These are phyloP conservation scores for Besnoitia besnoiti DNA, from an alignment of 169 alveolate genomes.

Conservation along the genomic window DNA sequence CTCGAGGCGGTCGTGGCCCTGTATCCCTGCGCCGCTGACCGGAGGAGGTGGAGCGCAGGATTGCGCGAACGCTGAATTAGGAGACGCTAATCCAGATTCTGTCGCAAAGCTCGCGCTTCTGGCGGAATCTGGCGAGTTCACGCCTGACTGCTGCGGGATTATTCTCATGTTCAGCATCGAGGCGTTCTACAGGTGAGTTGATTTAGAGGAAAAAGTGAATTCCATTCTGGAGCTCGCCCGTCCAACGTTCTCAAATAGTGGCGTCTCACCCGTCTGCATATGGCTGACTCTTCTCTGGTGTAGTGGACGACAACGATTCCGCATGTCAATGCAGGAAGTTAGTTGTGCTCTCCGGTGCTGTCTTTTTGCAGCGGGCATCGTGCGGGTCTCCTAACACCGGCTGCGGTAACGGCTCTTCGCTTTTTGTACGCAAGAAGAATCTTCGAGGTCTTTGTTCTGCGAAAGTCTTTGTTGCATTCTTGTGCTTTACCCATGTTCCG, in stretches of 20 bases:
- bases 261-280: not conserved
- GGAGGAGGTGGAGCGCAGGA: not conserved
- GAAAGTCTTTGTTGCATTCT: not conserved
- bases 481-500: not conserved
- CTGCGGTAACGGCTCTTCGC: not conserved
- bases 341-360: not conserved
- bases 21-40: not conserved
- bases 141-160: not conserved
- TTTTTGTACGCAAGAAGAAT: constrained; percentile 27
- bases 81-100: not conserved
- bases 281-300: not conserved
- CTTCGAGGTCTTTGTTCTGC: constrained; percentile 16
- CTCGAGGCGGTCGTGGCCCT: not conserved
- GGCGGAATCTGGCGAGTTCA: not conserved
- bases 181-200: constrained; percentile 26
- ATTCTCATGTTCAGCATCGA: constrained; percentile 33
- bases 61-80: not conserved
- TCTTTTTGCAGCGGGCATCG: constrained; percentile 23
- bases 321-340: not conserved
- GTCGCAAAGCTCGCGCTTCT: not conserved
- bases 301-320: not conserved
- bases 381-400: constrained; percentile 3
- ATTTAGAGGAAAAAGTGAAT: not conserved
- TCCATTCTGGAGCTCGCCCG: not conserved
- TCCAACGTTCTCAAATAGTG: not conserved